These are phyloP conservation scores for Trichoderma brevicompactum DNA, from an alignment of 2,329 filamentous ascomycete genomes.

Conservation along the genomic window DNA sequence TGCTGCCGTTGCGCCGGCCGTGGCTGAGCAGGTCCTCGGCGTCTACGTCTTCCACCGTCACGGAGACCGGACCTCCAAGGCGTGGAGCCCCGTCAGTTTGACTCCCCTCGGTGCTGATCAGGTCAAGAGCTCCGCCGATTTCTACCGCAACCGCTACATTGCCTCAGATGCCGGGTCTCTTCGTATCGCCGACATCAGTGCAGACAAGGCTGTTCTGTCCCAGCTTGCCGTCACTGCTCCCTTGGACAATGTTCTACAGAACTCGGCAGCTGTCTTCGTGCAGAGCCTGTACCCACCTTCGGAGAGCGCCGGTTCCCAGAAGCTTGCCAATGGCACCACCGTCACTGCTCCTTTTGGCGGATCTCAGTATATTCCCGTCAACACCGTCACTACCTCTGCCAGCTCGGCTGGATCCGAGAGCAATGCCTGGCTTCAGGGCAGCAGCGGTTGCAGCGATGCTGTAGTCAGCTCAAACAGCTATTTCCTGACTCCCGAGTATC, in stretches of 20 bases:
- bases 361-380: slow-evolving; percentile 82
- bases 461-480: slow-evolving; percentile 60
- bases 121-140: slow-evolving; percentile 72
- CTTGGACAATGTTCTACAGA: slow-evolving; percentile 76
- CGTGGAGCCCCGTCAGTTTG: slow-evolving; percentile 69
- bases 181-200: slow-evolving; percentile 67
- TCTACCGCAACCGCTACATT: slow-evolving; percentile 79
- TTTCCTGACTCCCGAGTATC: slow-evolving; percentile 54
- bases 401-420: slow-evolving; percentile 60
- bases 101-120: slow-evolving; percentile 80
- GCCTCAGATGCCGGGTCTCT: slow-evolving; percentile 53
- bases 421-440: slow-evolving; percentile 62
- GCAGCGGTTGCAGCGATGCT: slow-evolving; percentile 59
- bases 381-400: slow-evolving; percentile 59
- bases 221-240: slow-evolving; percentile 77
- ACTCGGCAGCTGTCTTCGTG: slow-evolving; percentile 77
- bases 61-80: slow-evolving; percentile 84
- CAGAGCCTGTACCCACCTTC: slow-evolving; percentile 87
- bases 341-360: slow-evolving; percentile 73
- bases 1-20: slow-evolving; percentile 45
- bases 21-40: slow-evolving; percentile 73
- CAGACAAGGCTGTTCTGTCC: slow-evolving; percentile 66
- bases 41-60: slow-evolving; percentile 89
- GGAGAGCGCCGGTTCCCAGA: slow-evolving; percentile 55
- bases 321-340: slow-evolving; percentile 70